phyloP scores from a whole-genome alignment of 108 stramenopile species.

The Nitzschia putrida region DNA sequence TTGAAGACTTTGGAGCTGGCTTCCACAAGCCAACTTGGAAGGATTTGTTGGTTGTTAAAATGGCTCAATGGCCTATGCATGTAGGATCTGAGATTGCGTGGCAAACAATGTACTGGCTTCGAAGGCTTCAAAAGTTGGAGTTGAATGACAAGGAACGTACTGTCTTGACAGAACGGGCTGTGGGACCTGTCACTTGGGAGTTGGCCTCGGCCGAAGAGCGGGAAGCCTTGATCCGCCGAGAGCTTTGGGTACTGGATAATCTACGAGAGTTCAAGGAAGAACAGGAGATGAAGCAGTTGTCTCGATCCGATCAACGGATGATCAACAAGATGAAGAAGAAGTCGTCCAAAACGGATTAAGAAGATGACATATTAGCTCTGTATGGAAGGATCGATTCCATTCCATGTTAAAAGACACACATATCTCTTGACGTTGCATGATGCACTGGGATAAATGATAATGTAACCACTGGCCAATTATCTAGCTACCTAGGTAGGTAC shows the following conservation, averaged over 20 bases:
- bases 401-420: no score
- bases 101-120: conserved; percentile 60
- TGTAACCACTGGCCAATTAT: no score
- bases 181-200: conserved; percentile 78
- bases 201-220: conserved; percentile 70
- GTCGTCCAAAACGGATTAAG: no score
- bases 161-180: conserved; percentile 77
- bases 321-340: conserved; percentile 58
- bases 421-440: no score
- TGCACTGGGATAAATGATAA: no score
- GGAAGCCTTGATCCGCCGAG: conserved; percentile 58
- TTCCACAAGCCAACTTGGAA: conserved; percentile 84
- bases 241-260: conserved; percentile 76
- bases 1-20: conserved; percentile 86
- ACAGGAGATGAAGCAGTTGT: conserved; percentile 68
- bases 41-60: conserved; percentile 68
- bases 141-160: conserved; percentile 70
- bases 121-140: conserved; percentile 56
- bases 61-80: conserved; percentile 62
- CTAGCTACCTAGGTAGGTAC: no score
- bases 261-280: conserved; percentile 77
- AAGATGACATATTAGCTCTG: no score
- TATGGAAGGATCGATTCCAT: no score
- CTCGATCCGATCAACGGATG: conserved; percentile 51
- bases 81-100: conserved; percentile 50